Evolutionary conservation across 495 filamentous ascomycete genomes (phyloP), one percentile per base, ranked within the genome.

Genomic region (Aspergillus affinis): DNA sequence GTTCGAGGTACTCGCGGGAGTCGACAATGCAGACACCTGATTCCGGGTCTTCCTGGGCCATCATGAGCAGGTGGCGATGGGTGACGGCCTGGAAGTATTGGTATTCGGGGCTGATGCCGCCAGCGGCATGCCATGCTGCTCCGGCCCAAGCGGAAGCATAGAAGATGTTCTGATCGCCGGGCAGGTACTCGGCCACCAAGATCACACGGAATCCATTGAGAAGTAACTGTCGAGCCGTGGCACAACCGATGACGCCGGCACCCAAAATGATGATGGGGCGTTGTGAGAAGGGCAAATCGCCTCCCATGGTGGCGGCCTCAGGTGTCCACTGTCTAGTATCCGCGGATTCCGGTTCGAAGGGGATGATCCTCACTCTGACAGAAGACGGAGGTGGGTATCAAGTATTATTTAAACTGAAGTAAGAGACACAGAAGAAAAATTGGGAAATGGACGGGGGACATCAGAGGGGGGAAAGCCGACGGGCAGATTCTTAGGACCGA

Each of bases 121-220:
- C 70, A 0, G 76, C 76, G 4, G 76, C 70, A 64, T 79, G 76
- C 76, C 76, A 79, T 54, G 75, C 76, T 17, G 75, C 76, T 17
- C 76, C 76, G 17, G 76, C 76, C 76, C 76, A 79, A 13, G 76
- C 76, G 7, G 76, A 79, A 20, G 76, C 75, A 60, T 79, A 79
- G 30, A 67, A 60, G n/a, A 77, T 73, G 48, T 68, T 65, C 56
- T 77, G 68, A 51, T 79, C 75, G 19, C 76, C 76, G 0, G 76
- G 76, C 5, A 79, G 63, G 59, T 71, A 77, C 56, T 79, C 76
- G 9, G 74, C 76, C 9, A 79, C 72, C 53, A 79, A 26, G 7
- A 67, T 64, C 2, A 79, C 75, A 4, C 69, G 61, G 56, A 79
- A 78, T 0, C 76, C 76, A n/a, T 65, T 65, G 12, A 65, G 63